Percentiles rank a stretch among this genome's conserved stretches.
Evolutionary conservation across 192 early-diverging fungal species (phyloP).

Genomic region (Linnemannia schmuckeri): DNA sequence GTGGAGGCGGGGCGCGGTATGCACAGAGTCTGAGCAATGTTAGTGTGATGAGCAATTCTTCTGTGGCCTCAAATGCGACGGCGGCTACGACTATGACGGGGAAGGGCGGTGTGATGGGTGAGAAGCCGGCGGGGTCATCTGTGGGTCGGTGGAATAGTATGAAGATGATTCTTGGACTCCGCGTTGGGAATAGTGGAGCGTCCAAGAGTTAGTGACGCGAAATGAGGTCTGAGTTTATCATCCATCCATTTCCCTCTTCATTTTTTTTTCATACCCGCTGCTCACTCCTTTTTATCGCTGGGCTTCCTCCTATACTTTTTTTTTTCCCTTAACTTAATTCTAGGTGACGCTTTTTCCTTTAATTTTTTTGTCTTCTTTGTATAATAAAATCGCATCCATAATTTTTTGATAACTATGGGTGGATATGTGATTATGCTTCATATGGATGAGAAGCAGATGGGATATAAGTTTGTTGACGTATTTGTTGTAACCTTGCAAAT

Average conservation of each 20-base stretch:
- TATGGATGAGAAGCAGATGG: no score
- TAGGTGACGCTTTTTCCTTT: no score
- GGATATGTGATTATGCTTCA: no score
- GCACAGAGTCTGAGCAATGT: constrained; percentile 38
- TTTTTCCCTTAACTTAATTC: no score
- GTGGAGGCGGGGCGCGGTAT: not conserved
- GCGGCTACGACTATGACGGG: not conserved
- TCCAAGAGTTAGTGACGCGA: no score
- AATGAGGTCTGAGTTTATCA: no score
- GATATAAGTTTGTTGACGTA: no score
- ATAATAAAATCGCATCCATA: not conserved
- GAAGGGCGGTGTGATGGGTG: not conserved
- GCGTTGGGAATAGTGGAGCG: constrained; percentile 24
- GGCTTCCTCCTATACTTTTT: no score
- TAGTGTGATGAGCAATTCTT: not conserved
- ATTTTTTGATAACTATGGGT: not conserved
- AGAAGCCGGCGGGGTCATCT: constrained; percentile 6
- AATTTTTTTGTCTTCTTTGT: not conserved
- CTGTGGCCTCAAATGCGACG: not conserved
- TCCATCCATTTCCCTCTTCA: no score
- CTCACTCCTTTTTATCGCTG: no score
- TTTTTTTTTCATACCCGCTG: no score
- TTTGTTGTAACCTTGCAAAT: no score
- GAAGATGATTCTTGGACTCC: constrained; percentile 46
- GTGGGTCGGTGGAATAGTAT: constrained; percentile 41